Evolutionary conservation across 371 early-diverging fungal species (phyloP).

Genomic region (Apophysomyces sp.): DNA sequence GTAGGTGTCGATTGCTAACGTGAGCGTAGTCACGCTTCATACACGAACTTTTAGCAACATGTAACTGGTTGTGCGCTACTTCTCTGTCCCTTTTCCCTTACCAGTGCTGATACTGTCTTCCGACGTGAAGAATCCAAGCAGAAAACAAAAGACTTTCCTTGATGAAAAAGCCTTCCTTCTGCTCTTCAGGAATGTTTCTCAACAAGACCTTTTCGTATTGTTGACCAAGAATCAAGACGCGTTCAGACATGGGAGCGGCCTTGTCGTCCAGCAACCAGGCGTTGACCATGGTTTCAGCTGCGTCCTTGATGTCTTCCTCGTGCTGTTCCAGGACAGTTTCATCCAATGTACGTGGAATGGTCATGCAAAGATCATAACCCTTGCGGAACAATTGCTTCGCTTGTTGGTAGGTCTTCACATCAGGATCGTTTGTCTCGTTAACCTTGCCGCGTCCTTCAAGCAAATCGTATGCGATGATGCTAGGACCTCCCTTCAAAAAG

Average conservation of each 20-base stretch:
- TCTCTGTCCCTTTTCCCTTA: constrained; percentile 14
- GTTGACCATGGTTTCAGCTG: constrained; percentile 61
- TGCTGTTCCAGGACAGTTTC: constrained; percentile 53
- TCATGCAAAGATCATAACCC: constrained; percentile 58
- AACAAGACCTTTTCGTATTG: constrained; percentile 57
- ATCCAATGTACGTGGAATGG: constrained; percentile 59
- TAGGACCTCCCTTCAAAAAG: constrained; percentile 48
- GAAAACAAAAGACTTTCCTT: constrained; percentile 49
- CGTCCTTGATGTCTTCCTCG: constrained; percentile 59
- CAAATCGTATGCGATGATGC: constrained; percentile 62
- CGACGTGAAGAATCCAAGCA: constrained; percentile 64
- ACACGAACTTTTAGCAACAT: neutral
- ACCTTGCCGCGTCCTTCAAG: constrained; percentile 56
- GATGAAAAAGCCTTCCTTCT: constrained; percentile 52
- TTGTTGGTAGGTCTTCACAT: constrained; percentile 55
- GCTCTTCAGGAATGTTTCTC: constrained; percentile 47
- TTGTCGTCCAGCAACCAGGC: constrained; percentile 71
- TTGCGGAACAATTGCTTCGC: constrained; percentile 61
- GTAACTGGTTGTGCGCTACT: neutral
- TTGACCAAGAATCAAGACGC: constrained; percentile 59
- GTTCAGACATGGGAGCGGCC: constrained; percentile 66
- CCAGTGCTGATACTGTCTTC: constrained; percentile 66
- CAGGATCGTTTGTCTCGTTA: constrained; percentile 59
- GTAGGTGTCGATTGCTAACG: constrained; percentile 61
- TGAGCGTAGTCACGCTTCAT: constrained; percentile 55